Evolutionary conservation across 768 basidiomycete species (phyloP).

Genomic region (Lactifluus rugatus): DNA sequence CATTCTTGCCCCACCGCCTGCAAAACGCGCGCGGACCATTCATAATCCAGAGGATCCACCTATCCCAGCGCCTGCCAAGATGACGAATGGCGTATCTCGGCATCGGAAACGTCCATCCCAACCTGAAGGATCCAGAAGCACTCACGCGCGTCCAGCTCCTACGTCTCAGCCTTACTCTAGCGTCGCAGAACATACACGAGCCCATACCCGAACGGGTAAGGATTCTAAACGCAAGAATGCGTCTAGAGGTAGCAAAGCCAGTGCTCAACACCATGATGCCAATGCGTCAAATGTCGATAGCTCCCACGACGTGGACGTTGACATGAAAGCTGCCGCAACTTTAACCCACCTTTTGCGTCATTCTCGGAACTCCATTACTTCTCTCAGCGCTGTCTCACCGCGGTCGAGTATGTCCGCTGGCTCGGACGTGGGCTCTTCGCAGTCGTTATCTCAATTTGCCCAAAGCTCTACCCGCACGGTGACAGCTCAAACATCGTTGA

Average conservation of each 20-base stretch:
- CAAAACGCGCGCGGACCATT: constrained; percentile 70
- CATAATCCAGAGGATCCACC: constrained; percentile 66
- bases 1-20: constrained; percentile 66
- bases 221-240: constrained; percentile 7
- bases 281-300: constrained; percentile 15
- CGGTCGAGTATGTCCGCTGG: constrained; percentile 61
- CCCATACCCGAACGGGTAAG: constrained; percentile 13
- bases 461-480: constrained; percentile 56
- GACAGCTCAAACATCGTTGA: constrained; percentile 30
- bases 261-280: not conserved
- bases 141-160: constrained; percentile 4
- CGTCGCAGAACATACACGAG: constrained; percentile 19
- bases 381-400: constrained; percentile 50
- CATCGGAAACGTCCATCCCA: constrained; percentile 21
- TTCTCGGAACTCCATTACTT: constrained; percentile 47
- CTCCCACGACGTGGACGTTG: constrained; percentile 49
- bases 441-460: constrained; percentile 53
- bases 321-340: constrained; percentile 78
- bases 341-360: constrained; percentile 63
- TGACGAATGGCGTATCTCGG: constrained; percentile 21
- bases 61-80: constrained; percentile 39
- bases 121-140: constrained; percentile 13
- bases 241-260: constrained; percentile 1
- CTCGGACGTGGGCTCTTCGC: constrained; percentile 53
- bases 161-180: constrained; percentile 14